Percentiles rank a stretch among this genome's conserved stretches.
Conservation (phyloP, 1,139 yeast genomes). For the Yamadazyma membranifaciens region DNA sequence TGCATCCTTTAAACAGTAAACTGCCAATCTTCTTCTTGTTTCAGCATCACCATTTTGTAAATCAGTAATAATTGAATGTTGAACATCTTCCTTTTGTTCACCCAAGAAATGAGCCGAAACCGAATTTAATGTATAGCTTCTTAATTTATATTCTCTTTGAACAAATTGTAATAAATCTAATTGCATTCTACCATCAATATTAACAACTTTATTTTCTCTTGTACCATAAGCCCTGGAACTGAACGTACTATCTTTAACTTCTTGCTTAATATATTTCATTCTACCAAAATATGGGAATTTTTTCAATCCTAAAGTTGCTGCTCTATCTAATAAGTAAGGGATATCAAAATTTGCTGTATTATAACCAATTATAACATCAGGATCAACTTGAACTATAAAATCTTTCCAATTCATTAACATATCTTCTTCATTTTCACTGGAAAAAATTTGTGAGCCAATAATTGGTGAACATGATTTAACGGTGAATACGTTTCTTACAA, state of each 20-base stretch:
- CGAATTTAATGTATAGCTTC: constrained; percentile 93
- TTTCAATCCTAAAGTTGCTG: constrained; percentile 63
- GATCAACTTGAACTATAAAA: constrained; percentile 79
- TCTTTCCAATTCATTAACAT: constrained; percentile 86
- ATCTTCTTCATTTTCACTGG: constrained; percentile 71
- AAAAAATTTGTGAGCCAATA: constrained; percentile 88
- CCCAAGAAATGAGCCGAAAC: constrained; percentile 93
- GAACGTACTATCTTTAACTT: constrained; percentile 75
- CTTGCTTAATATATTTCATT: constrained; percentile 64
- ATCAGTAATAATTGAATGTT: constrained; percentile 92
- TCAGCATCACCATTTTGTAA: constrained; percentile 90
- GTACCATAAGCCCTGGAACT: constrained; percentile 97
- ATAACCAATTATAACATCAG: constrained; percentile 96
- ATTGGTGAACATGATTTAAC: constrained; percentile 89
- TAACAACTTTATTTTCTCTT: constrained; percentile 85
- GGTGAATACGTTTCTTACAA: constrained; percentile 91
- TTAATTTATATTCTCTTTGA: constrained; percentile 89
- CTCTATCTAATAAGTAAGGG: constrained; percentile 89
- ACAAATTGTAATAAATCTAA: constrained; percentile 88
- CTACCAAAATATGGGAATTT: constrained; percentile 89
- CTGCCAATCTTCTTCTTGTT: constrained; percentile 92
- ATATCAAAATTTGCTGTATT: constrained; percentile 93
- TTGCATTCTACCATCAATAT: constrained; percentile 95
- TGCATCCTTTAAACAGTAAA: constrained; percentile 95
- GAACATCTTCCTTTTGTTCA: constrained; percentile 98